A percentile compares a stretch with the other conserved stretches of the same genome.
Conservation (phyloP, 371 early-diverging fungal species). For the Syncephalastrum monosporum region DNA sequence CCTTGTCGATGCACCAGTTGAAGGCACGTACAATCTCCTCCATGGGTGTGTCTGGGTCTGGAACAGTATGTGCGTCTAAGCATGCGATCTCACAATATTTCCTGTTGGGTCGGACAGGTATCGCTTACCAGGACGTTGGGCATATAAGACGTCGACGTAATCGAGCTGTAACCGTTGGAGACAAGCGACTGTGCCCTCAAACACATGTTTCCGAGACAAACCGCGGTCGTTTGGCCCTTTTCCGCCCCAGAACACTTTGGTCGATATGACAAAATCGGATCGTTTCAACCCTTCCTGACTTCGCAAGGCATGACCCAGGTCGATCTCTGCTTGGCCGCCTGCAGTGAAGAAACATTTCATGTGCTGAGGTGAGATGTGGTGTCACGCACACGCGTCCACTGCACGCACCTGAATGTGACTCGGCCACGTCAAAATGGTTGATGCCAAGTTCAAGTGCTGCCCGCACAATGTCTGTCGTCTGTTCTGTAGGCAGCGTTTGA, state of each 20-base stretch:
- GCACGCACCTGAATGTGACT: constrained; percentile 60
- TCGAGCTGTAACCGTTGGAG: constrained; percentile 74
- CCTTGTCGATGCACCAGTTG: constrained; percentile 81
- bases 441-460: constrained; percentile 76
- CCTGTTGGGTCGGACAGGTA: too few relatives aligned
- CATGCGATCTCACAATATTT: not conserved
- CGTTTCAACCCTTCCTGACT: constrained; percentile 62
- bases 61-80: not conserved
- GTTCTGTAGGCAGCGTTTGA: constrained; percentile 27
- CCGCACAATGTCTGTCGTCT: constrained; percentile 67
- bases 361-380: too few relatives aligned
- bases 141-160: constrained; percentile 82
- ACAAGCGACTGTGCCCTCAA: constrained; percentile 79
- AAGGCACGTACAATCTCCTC: constrained; percentile 88
- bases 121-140: constrained; percentile 72
- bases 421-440: constrained; percentile 85
- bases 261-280: constrained; percentile 76
- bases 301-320: constrained; percentile 77
- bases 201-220: constrained; percentile 81
- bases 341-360: not conserved
- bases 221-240: constrained; percentile 83
- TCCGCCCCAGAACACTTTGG: constrained; percentile 85
- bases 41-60: constrained; percentile 68
- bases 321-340: constrained; percentile 77
- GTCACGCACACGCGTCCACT: not conserved